phyloP scores from a whole-genome alignment of 768 basidiomycete genomes.

The Cantharellus anzutake region DNA sequence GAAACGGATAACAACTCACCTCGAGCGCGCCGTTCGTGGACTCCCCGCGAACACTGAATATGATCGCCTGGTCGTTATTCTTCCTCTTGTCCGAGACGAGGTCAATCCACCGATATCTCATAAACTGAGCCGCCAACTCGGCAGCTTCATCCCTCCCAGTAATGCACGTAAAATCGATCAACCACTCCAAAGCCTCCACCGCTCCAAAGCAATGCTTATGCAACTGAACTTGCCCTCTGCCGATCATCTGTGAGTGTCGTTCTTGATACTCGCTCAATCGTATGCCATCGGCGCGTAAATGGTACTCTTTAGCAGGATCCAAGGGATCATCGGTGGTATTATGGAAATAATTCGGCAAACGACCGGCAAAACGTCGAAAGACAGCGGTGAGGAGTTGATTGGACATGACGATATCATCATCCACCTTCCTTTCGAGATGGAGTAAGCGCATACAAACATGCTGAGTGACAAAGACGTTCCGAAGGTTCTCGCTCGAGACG shows the following conservation, averaged over 20 bases:
- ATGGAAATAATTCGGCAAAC: constrained; percentile 58
- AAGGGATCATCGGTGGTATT: constrained; percentile 23
- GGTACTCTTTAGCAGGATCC: constrained; percentile 49
- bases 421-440: constrained; percentile 80
- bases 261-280: constrained; percentile 54
- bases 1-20: constrained; percentile 11
- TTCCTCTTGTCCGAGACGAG: constrained; percentile 84
- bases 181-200: constrained; percentile 82
- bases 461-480: constrained; percentile 74
- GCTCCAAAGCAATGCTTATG: constrained; percentile 61
- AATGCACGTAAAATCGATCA: constrained; percentile 92
- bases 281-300: constrained; percentile 61
- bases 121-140: constrained; percentile 95
- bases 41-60: constrained; percentile 76
- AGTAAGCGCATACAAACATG: constrained; percentile 96
- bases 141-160: constrained; percentile 92
- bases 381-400: constrained; percentile 86
- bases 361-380: constrained; percentile 88
- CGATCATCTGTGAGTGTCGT: constrained; percentile 34
- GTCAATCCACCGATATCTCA: constrained; percentile 77
- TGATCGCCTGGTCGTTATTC: constrained; percentile 81
- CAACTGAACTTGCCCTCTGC: constrained; percentile 34
- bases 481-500: constrained; percentile 84
- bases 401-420: constrained; percentile 92
- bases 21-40: constrained; percentile 16